Percentiles rank a stretch among this genome's conserved stretches.
Evolutionary conservation across 805 yeast genomes (phyloP).

Genomic region (Yarrowia keelungensis): DNA sequence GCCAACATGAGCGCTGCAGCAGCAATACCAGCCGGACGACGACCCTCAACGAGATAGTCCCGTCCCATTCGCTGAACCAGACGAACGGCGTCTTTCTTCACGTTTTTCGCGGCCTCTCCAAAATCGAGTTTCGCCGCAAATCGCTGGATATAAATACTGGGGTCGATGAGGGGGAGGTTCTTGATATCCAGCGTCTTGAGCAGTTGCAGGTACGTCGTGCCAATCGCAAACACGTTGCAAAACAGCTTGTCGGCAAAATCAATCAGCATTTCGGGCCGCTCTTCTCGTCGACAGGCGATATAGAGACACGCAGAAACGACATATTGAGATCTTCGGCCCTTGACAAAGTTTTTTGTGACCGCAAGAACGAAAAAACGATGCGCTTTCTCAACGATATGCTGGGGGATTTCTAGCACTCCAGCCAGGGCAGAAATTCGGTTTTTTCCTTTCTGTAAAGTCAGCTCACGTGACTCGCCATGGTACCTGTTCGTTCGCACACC

Average conservation of each 20-base stretch:
- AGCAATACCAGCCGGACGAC: constrained; percentile 98
- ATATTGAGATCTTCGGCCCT: constrained; percentile 95
- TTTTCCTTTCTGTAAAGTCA: constrained; percentile 84
- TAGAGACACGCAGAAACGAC: constrained; percentile 95
- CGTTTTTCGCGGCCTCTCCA: constrained; percentile 60
- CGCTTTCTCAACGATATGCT: constrained; percentile 84
- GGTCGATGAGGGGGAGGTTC: constrained; percentile 87
- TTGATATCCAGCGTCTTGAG: constrained; percentile 84
- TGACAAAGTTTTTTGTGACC: constrained; percentile 85
- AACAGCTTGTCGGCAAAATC: constrained; percentile 91
- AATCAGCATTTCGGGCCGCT: constrained; percentile 93
- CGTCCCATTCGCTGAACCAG: constrained; percentile 89
- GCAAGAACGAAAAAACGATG: constrained; percentile 90
- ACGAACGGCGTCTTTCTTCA: constrained; percentile 84
- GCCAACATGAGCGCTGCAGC: constrained; percentile 95
- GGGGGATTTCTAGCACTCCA: constrained; percentile 77
- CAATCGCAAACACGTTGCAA: constrained; percentile 90
- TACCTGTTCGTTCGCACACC: constrained; percentile 44
- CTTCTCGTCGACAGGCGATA: constrained; percentile 89
- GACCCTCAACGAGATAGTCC: constrained; percentile 96
- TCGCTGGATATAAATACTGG: constrained; percentile 90
- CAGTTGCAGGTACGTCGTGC: constrained; percentile 93
- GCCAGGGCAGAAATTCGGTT: constrained; percentile 82
- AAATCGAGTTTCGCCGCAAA: constrained; percentile 88
- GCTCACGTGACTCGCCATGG: constrained; percentile 77